Evolutionary conservation across 2,329 filamentous ascomycete genomes (phyloP), one percentile per base, ranked within the genome.

Genomic region (Pyrenophora tritici-repentis): DNA sequence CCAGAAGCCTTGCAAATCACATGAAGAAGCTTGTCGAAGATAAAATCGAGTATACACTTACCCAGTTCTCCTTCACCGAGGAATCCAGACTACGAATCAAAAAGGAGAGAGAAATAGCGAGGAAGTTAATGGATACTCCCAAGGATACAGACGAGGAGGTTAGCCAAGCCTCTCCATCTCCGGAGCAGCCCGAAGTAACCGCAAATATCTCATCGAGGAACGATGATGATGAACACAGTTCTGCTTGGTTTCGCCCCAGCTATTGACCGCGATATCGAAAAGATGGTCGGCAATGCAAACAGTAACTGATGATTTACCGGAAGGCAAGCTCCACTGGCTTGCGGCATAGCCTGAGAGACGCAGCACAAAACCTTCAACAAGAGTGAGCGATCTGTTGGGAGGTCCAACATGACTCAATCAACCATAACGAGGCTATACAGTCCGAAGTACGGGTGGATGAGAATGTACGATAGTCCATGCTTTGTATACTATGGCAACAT

Each of bases 21-120:
- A 84, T 90, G 41, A 96, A 96, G 68, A 73, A 76, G 6, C 71
- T 95, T 42, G 86, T 92, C 2, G 92, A 97, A 75, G 80, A 85
- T 43, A 86, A 83, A 68, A 92, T 97, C 66, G 82, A 88, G 57
- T 73, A 80, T 7, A 82, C 82, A 12, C 77, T 91, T 24, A 78
- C 77, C 24, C 77, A 82, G 22, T 81, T 91, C 58, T 83, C 79
- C 1, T 76, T 74, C 57, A 68, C 64, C 1, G 45, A 59, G 24
- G 38, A 58, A 41, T 47, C 45, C 10, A 58, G 50, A 13, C 39
- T 34, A 10, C 42, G 39, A 9, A 47, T 52, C 12, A 50, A 31
- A 39, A 35, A 46, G 13, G 41, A 35, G 29, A 53, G 56, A 44
- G 26, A 51, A 14, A 26, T 50, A 32, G 50, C 47, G 10, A 45